phyloP scores from a whole-genome alignment of 192 early-diverging fungal species.

The Gamsiella multidivaricata region DNA sequence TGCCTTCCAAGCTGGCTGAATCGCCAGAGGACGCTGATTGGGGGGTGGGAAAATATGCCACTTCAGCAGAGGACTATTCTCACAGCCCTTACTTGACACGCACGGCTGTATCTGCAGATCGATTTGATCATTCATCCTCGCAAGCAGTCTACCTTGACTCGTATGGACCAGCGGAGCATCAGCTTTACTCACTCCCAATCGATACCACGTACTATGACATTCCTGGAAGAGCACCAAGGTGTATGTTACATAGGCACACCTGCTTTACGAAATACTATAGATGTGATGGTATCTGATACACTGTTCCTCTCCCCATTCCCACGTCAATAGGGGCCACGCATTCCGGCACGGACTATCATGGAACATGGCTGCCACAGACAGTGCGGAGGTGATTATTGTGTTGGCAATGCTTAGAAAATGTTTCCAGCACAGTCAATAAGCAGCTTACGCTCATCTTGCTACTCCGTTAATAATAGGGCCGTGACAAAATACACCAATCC shows the following conservation, averaged over 20 bases:
- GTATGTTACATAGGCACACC: conserved; percentile 47
- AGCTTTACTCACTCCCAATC: conserved; percentile 79
- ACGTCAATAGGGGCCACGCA: conserved; percentile 74
- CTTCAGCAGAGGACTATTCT: conserved; percentile 74
- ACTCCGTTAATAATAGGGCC: conserved; percentile 52
- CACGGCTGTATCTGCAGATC: conserved; percentile 58
- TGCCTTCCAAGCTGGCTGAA: background rate
- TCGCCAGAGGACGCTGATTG: background rate
- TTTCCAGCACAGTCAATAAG: no score
- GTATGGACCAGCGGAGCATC: conserved; percentile 74
- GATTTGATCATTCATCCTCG: conserved; percentile 61
- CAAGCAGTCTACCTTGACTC: conserved; percentile 63
- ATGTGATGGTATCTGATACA: no score
- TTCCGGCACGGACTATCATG: conserved; percentile 93
- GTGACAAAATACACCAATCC: conserved; percentile 80
- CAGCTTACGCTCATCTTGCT: background rate
- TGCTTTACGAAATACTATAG: no score
- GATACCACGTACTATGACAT: conserved; percentile 93
- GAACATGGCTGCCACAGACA: conserved; percentile 94
- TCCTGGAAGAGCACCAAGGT: conserved; percentile 88
- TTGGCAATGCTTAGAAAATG: no score
- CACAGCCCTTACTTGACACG: conserved; percentile 76
- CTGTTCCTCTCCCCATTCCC: background rate
- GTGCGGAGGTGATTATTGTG: conserved; percentile 67
- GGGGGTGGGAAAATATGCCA: conserved; percentile 58